Conservation (phyloP, 805 yeast species). For the Candida coquimbonensis region DNA sequence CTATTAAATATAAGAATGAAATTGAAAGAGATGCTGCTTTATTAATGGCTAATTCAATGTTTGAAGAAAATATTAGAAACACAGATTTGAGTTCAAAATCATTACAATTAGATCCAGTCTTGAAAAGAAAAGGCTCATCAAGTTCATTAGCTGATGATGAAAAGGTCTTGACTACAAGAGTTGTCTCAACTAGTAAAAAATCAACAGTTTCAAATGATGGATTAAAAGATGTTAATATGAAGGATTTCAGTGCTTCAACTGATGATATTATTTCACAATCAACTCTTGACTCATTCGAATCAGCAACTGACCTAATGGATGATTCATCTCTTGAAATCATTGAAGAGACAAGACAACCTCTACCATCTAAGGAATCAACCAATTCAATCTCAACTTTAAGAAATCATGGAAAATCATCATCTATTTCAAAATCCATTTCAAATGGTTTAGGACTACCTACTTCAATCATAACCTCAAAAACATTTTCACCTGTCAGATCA, state of each 20-base stretch:
- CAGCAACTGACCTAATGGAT: conserved; percentile 18
- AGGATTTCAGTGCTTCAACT: background rate
- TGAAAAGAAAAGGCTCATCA: conserved; percentile 23
- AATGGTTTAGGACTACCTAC: conserved; percentile 12
- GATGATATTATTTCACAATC: conserved; percentile 13
- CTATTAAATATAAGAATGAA: conserved; percentile 16
- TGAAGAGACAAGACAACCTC: background rate
- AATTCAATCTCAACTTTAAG: conserved; percentile 18
- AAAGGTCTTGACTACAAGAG: conserved; percentile 12
- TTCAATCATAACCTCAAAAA: conserved; percentile 4
- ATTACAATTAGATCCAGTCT: conserved; percentile 19
- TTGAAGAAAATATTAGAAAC: conserved; percentile 28
- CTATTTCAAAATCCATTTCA: conserved; percentile 17
- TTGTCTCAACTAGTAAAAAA: conserved; percentile 6
- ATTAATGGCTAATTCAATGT: conserved; percentile 26
- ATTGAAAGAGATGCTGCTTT: conserved; percentile 22
- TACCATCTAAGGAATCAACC: conserved; percentile 10
- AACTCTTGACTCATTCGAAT: conserved; percentile 16
- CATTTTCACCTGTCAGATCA: background rate
- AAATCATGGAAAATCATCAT: conserved; percentile 14
- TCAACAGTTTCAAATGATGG: conserved; percentile 15
- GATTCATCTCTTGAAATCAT: conserved; percentile 4
- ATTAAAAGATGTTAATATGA: conserved; percentile 9
- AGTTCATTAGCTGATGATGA: conserved; percentile 22
- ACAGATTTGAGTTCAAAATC: conserved; percentile 16